phyloP scores from a whole-genome alignment of 148 eudicot species.

The Camellia sinensis region DNA sequence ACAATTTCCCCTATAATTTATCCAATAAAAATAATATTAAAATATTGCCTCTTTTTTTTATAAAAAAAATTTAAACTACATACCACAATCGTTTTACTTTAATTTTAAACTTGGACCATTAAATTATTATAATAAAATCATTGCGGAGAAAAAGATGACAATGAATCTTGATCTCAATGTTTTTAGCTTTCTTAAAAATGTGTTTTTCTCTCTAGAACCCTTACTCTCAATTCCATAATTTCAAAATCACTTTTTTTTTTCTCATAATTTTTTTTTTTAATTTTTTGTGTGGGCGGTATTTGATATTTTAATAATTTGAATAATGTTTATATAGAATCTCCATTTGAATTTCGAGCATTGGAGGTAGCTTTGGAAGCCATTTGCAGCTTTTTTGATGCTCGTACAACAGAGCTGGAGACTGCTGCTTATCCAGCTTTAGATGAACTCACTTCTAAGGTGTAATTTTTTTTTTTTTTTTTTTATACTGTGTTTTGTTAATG shows the following conservation, averaged over 20 bases:
- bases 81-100: no score
- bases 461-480: neutral
- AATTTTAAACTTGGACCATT: no score
- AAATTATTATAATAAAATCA: no score
- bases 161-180: no score
- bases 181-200: neutral
- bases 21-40: no score
- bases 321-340: slow-evolving; percentile 43
- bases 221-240: neutral
- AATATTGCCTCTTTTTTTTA: no score
- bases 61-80: no score
- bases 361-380: slow-evolving; percentile 82
- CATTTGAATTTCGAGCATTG: slow-evolving; percentile 72
- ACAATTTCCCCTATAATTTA: no score
- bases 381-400: slow-evolving; percentile 76
- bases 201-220: neutral
- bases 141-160: no score
- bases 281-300: neutral
- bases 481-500: neutral
- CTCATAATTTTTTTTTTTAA: neutral
- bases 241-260: neutral
- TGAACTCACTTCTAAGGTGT: slow-evolving; percentile 69
- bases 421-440: slow-evolving; percentile 79
- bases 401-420: slow-evolving; percentile 69
- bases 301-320: slow-evolving; percentile 5